Percentiles rank a stretch among this genome's conserved stretches.
Evolutionary conservation across 1,284 basidiomycete species (phyloP).

Genomic region (Schizopora paradoxa): DNA sequence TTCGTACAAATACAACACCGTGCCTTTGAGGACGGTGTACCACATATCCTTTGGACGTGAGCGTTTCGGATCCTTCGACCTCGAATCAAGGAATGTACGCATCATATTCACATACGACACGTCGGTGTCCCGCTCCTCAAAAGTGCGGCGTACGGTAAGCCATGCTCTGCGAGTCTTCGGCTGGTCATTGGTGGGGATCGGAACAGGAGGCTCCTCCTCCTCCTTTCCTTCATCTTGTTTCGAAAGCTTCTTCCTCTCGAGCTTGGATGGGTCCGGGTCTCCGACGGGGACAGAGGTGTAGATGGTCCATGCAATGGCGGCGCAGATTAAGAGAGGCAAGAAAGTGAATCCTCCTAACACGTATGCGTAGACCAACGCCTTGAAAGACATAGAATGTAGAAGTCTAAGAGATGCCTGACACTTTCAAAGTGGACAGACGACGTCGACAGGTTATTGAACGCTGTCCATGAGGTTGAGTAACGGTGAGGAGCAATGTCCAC

Average conservation of each 20-base stretch:
- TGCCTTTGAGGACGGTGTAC: conserved; percentile 85
- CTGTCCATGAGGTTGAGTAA: no score
- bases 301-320: conserved; percentile 51
- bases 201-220: conserved; percentile 19
- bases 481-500: no score
- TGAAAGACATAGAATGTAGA: conserved; percentile 50
- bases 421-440: background rate
- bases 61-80: conserved; percentile 72
- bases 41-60: conserved; percentile 83
- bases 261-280: conserved; percentile 44
- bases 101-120: conserved; percentile 67
- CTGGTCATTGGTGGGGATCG: conserved; percentile 37
- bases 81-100: conserved; percentile 66
- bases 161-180: conserved; percentile 74
- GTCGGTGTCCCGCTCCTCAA: conserved; percentile 57
- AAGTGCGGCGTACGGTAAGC: conserved; percentile 81
- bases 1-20: conserved; percentile 86
- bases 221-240: conserved; percentile 26
- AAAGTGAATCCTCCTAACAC: conserved; percentile 85
- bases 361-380: conserved; percentile 72
- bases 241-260: conserved; percentile 27
- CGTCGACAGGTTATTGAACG: no score
- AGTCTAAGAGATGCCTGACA: background rate
- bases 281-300: conserved; percentile 79
- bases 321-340: conserved; percentile 64